Conservation (phyloP, 2,329 filamentous ascomycete species). For the Hymenoscyphus albidus region DNA sequence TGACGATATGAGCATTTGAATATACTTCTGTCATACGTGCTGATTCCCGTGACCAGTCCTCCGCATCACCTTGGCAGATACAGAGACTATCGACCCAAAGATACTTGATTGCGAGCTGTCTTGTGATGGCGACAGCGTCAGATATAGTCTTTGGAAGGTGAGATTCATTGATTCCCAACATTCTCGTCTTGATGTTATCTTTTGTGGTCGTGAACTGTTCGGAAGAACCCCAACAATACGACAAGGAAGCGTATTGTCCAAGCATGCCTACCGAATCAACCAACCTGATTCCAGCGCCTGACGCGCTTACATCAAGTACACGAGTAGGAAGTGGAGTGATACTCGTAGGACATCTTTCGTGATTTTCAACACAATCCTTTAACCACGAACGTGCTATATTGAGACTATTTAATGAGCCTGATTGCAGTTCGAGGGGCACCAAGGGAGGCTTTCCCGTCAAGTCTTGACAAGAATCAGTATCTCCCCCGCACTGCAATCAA, state of each 20-base stretch:
- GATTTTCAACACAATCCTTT: neutral
- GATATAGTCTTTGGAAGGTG: neutral
- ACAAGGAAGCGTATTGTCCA: neutral
- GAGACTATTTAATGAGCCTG: neutral
- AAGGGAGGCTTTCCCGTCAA: neutral
- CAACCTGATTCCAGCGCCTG: neutral
- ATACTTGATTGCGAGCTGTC: slow-evolving; percentile 3
- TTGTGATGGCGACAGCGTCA: neutral
- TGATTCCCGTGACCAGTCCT: slow-evolving; percentile 17
- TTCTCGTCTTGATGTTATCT: neutral
- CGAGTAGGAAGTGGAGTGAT: neutral
- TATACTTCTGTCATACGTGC: slow-evolving; percentile 33
- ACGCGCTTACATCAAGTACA: neutral
- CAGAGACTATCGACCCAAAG: slow-evolving; percentile 22
- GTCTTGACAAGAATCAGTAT: neutral
- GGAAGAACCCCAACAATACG: neutral
- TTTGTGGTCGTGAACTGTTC: neutral
- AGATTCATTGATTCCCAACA: neutral
- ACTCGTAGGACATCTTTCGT: neutral
- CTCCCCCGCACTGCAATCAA: neutral
- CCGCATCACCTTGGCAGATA: slow-evolving; percentile 18
- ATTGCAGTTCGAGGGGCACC: neutral
- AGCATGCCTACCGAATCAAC: neutral
- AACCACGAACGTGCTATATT: neutral
- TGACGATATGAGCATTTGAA: neutral